A percentile compares a stretch with the other conserved stretches of the same genome.
Conservation (phyloP, 192 early-diverging fungal species). For the Coemansia sp. region DNA sequence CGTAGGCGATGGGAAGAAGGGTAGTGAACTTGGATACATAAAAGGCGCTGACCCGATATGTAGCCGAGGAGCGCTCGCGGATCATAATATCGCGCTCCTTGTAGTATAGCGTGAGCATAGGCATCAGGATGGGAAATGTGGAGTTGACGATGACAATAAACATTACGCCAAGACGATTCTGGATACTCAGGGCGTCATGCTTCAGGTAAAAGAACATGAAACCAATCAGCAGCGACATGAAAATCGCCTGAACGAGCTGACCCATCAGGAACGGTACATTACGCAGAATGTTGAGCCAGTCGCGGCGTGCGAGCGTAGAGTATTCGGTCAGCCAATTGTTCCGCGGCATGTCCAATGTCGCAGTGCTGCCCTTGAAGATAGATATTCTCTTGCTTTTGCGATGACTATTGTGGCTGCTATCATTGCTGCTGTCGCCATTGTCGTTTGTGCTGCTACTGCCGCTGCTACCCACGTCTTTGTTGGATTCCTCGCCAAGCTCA, state of each 20-base stretch:
- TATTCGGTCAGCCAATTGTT: conserved; percentile 58
- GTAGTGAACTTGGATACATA: conserved; percentile 65
- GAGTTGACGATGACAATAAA: conserved; percentile 56
- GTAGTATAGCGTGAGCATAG: conserved; percentile 51
- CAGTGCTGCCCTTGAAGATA: conserved; percentile 1
- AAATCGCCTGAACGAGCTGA: conserved; percentile 35
- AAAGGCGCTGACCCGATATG: conserved; percentile 63
- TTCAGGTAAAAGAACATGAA: conserved; percentile 59
- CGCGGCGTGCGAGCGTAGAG: conserved; percentile 49
- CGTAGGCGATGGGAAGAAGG: conserved; percentile 37
- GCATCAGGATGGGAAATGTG: conserved; percentile 62
- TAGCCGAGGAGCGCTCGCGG: conserved; percentile 66
- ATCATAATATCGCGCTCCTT: conserved; percentile 58
- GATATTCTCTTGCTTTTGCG: background rate
- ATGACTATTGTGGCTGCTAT: background rate
- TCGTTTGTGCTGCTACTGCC: background rate
- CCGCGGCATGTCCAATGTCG: conserved; percentile 29
- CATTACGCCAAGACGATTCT: conserved; percentile 53
- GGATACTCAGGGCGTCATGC: conserved; percentile 37
- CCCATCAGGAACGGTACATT: conserved; percentile 43
- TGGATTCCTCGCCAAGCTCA: background rate
- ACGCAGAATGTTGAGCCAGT: conserved; percentile 50
- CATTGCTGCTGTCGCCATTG: background rate
- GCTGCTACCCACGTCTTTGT: conserved; percentile 8
- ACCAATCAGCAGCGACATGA: conserved; percentile 57